A percentile compares a stretch with the other conserved stretches of the same genome.
These are phyloP conservation scores for Tricholomella constricta DNA, from an alignment of 768 basidiomycete species.

Conservation along the genomic window DNA sequence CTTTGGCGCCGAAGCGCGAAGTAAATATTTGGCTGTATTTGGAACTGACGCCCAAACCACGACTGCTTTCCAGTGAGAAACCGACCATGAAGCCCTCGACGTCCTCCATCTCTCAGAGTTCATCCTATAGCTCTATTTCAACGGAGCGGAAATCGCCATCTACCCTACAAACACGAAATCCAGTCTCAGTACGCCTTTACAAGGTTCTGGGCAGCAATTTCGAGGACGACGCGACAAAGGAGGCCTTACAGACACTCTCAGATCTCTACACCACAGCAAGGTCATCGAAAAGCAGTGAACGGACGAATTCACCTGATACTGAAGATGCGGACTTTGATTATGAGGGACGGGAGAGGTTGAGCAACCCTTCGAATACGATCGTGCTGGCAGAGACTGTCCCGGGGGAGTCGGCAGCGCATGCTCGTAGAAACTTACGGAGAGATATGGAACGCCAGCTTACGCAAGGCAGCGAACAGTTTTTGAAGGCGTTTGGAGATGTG, in stretches of 20 bases:
- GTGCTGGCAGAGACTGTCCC: constrained; percentile 38
- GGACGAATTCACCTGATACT: constrained; percentile 16
- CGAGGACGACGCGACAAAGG: constrained; percentile 72
- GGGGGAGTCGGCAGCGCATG: constrained; percentile 69
- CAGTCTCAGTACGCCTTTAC: constrained; percentile 84
- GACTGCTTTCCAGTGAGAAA: too few species aligned
- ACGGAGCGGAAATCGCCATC: constrained; percentile 22
- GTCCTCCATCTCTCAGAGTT: constrained; percentile 10
- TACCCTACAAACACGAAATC: constrained; percentile 51
- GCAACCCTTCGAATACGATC: constrained; percentile 14
- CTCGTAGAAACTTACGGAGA: constrained; percentile 75
- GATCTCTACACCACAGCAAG: constrained; percentile 60
- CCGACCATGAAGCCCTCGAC: constrained; percentile 11
- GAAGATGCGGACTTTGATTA: constrained; percentile 37
- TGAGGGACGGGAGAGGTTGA: constrained; percentile 28
- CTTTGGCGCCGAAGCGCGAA: neutral
- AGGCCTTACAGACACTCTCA: constrained; percentile 83
- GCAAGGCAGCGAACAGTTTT: constrained; percentile 79
- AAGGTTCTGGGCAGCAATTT: constrained; percentile 86
- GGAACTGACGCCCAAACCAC: neutral
- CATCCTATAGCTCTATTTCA: constrained; percentile 5
- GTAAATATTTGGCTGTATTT: neutral
- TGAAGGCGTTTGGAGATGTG: constrained; percentile 84
- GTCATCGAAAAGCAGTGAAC: constrained; percentile 35
- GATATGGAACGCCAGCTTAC: constrained; percentile 86